phyloP scores from a whole-genome alignment of 176 grass and related monocot genomes.

The Zoysia pacifica region DNA sequence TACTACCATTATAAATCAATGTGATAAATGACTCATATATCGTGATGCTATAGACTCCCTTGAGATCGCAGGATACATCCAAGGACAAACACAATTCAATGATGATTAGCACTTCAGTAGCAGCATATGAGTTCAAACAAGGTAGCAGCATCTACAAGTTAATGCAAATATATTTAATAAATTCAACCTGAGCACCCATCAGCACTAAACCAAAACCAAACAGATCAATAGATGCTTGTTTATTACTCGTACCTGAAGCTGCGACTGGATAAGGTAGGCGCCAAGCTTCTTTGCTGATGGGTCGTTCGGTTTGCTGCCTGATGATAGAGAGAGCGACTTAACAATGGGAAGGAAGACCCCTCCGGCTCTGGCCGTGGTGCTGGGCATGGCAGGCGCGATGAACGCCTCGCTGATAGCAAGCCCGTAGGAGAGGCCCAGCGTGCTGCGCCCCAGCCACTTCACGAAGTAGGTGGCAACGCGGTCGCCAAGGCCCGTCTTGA shows the following conservation, averaged over 20 bases:
- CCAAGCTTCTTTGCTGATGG: conserved; percentile 72
- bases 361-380: conserved; percentile 90
- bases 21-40: neutral
- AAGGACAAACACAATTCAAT: neutral
- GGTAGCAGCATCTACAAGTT: neutral
- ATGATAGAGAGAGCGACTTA: conserved; percentile 79
- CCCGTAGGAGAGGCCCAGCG: conserved; percentile 81
- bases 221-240: neutral
- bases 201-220: neutral
- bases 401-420: conserved; percentile 85
- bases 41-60: neutral
- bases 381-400: conserved; percentile 94
- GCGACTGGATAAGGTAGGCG: conserved; percentile 83
- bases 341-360: conserved; percentile 91
- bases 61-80: neutral
- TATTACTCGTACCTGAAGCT: conserved; percentile 67
- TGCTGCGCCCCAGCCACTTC: conserved; percentile 84
- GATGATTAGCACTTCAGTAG: neutral
- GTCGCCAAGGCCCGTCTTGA: conserved; percentile 94
- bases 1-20: neutral
- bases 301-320: conserved; percentile 76
- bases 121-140: neutral
- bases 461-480: conserved; percentile 92
- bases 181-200: neutral
- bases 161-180: neutral